These are phyloP conservation scores for Penicillium sp. DNA, from an alignment of 2,329 filamentous ascomycete genomes.

Conservation along the genomic window DNA sequence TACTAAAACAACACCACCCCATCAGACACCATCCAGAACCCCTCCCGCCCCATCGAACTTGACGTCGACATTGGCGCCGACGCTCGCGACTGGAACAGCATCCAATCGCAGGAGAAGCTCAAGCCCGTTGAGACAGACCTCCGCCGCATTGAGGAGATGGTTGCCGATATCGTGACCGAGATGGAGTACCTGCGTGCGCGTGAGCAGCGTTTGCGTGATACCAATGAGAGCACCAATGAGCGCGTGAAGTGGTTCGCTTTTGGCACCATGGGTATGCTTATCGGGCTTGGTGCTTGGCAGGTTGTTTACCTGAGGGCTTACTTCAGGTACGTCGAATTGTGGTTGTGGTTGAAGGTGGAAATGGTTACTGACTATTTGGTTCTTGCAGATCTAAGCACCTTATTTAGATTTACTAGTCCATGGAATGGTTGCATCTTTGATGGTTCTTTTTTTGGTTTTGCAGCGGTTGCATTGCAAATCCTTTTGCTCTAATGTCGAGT, in stretches of 20 bases:
- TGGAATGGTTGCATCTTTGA: slow-evolving; percentile 17
- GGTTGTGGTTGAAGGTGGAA: neutral
- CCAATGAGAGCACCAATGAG: slow-evolving; percentile 99
- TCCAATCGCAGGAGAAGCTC: slow-evolving; percentile 94
- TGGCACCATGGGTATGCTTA: slow-evolving; percentile 84
- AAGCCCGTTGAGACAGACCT: slow-evolving; percentile 96
- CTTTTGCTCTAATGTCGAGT: slow-evolving; percentile 17
- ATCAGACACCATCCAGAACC: slow-evolving; percentile 43
- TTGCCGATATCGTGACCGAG: slow-evolving; percentile 82
- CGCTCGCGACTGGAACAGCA: slow-evolving; percentile 96
- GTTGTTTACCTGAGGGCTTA: slow-evolving; percentile 96
- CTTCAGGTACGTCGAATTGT: slow-evolving; percentile 65
- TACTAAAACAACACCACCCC: neutral
- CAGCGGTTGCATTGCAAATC: slow-evolving; percentile 10
- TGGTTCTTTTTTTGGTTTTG: slow-evolving; percentile 10
- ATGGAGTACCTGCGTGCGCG: slow-evolving; percentile 91
- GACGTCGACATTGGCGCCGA: slow-evolving; percentile 96
- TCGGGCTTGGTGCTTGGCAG: slow-evolving; percentile 92
- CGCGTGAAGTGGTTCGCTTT: slow-evolving; percentile 98
- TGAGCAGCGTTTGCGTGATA: slow-evolving; percentile 95
- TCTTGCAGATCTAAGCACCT: slow-evolving; percentile 63
- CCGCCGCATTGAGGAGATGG: slow-evolving; percentile 85
- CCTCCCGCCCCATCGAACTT: slow-evolving; percentile 75
- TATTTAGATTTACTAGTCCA: slow-evolving; percentile 46
- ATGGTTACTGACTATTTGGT: slow-evolving; percentile 4